Percentiles rank a stretch among this genome's conserved stretches.
Conservation (phyloP, 108 stramenopile genomes). For the Pseudonitzschia pungens region DNA sequence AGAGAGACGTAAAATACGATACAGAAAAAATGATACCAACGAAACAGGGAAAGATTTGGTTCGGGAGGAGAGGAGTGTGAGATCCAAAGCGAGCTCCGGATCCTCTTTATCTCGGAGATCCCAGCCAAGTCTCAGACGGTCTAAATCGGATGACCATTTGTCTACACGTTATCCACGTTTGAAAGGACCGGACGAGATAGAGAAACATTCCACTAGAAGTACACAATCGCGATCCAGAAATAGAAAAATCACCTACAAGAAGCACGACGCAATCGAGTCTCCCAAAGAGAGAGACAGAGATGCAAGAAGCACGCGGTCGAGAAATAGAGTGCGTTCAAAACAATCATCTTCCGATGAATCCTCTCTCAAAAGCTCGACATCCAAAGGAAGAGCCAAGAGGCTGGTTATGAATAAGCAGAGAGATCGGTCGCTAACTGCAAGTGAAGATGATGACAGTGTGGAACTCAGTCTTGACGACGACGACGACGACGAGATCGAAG, state of each 20-base stretch:
- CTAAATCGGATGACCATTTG: not conserved
- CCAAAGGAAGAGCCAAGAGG: not conserved
- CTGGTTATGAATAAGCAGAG: not conserved
- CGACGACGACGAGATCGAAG: not conserved
- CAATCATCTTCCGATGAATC: not conserved
- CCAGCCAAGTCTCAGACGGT: not conserved
- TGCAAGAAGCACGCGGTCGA: not conserved
- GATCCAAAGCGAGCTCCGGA: not conserved
- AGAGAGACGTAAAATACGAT: constrained; percentile 10
- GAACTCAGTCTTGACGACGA: not conserved
- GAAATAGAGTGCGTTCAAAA: not conserved
- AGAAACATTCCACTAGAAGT: not conserved
- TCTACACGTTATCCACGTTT: not conserved
- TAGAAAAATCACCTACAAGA: not conserved
- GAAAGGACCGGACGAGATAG: not conserved
- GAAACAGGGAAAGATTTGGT: not conserved
- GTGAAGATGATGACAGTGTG: not conserved
- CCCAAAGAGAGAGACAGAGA: constrained; percentile 1
- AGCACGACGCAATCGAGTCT: not conserved
- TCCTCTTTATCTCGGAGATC: not conserved
- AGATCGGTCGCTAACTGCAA: not conserved
- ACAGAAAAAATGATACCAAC: not conserved
- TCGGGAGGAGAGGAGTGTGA: not conserved
- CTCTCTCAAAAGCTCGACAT: not conserved
- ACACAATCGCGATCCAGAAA: not conserved